These are phyloP conservation scores for Fusarium sp. DNA, from an alignment of 2,329 filamentous ascomycete genomes.

Conservation along the genomic window DNA sequence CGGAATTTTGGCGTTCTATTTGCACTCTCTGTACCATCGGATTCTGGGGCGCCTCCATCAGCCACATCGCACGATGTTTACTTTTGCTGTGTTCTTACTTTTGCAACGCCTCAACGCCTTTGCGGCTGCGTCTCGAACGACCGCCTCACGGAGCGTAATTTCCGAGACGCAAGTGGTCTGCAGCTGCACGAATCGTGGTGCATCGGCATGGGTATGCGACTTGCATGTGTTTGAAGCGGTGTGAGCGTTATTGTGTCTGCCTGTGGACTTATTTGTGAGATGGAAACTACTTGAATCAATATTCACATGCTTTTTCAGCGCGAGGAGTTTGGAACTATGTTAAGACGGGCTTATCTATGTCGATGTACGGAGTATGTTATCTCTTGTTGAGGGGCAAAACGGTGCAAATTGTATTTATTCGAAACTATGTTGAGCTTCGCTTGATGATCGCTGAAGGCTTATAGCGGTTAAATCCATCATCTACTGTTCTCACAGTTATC, in stretches of 20 bases:
- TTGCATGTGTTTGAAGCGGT: constrained; percentile 22
- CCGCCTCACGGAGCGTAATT: constrained; percentile 11
- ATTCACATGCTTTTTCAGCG: constrained; percentile 11
- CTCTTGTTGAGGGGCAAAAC: neutral
- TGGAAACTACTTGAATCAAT: constrained; percentile 1
- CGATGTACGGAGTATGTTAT: too few species aligned
- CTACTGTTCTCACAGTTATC: neutral
- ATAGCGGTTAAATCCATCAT: neutral
- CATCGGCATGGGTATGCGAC: neutral
- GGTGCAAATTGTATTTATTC: neutral
- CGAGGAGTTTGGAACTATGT: neutral
- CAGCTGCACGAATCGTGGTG: constrained; percentile 14
- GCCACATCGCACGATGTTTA: constrained; percentile 11
- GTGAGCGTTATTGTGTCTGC: constrained; percentile 3
- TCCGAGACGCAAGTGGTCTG: constrained; percentile 7
- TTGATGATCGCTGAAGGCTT: neutral
- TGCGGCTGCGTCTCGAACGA: constrained; percentile 11
- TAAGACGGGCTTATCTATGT: neutral
- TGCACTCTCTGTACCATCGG: neutral
- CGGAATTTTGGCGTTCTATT: neutral
- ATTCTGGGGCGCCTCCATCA: neutral
- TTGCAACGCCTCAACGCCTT: constrained; percentile 6
- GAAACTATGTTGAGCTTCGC: neutral
- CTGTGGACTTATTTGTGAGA: neutral
- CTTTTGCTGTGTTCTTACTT: constrained; percentile 1